Conservation (phyloP, 306 rosid species). For the Elaeagnus macrophylla region DNA sequence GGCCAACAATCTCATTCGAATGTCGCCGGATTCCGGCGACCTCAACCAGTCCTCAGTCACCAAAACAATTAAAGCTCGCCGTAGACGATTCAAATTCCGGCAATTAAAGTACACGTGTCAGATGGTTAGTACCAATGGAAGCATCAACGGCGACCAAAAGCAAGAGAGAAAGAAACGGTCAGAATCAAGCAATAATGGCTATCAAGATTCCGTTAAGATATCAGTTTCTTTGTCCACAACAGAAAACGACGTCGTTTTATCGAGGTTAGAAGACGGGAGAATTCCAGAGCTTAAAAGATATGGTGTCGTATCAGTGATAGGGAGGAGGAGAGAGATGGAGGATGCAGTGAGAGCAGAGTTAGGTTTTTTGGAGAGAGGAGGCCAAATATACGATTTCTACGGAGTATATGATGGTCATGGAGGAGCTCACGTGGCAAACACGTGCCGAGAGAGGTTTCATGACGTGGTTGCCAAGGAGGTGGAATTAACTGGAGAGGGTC, state of each 20-base stretch:
- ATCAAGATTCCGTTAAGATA: conserved; percentile 24
- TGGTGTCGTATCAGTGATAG: conserved; percentile 60
- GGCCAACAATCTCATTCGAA: conserved; percentile 4
- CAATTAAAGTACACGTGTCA: conserved; percentile 40
- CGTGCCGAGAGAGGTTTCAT: conserved; percentile 52
- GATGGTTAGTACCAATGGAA: conserved; percentile 1
- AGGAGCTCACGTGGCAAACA: conserved; percentile 57
- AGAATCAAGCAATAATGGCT: conserved; percentile 5
- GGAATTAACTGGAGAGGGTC: conserved; percentile 23
- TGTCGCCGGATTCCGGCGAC: conserved; percentile 5
- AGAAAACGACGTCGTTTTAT: conserved; percentile 10
- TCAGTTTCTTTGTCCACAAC: conserved; percentile 18
- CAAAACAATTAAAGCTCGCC: conserved; percentile 19
- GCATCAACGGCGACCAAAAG: neutral
- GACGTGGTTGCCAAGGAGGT: conserved; percentile 52
- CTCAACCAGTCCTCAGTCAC: conserved; percentile 7
- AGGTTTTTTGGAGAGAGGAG: conserved; percentile 22
- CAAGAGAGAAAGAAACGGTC: neutral
- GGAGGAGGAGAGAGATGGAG: conserved; percentile 82
- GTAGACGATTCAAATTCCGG: conserved; percentile 32
- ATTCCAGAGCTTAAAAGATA: conserved; percentile 12
- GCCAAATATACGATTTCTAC: conserved; percentile 43
- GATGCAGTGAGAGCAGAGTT: conserved; percentile 66
- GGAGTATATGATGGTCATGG: conserved; percentile 90
- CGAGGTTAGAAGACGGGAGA: neutral